phyloP scores from a whole-genome alignment of 257 asterid species.

The Scutellaria minor region DNA sequence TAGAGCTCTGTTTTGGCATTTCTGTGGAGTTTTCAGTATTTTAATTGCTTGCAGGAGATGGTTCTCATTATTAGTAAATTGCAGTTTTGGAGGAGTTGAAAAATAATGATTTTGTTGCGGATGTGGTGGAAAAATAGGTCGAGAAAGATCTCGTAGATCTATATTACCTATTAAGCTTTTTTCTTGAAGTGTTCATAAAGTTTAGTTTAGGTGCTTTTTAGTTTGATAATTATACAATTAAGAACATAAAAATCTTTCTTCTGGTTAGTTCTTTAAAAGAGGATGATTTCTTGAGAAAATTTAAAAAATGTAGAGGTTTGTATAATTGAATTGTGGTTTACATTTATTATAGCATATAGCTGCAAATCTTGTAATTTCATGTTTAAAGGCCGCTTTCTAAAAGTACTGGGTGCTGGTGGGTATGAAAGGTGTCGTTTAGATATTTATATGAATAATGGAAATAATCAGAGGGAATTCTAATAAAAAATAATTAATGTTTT shows the following conservation, averaged over 20 bases:
- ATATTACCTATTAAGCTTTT: constrained; percentile 9
- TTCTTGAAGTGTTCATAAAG: not conserved
- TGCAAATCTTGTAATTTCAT: constrained; percentile 11
- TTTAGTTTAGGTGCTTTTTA: not conserved
- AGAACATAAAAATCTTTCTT: not conserved
- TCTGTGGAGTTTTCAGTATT: not conserved
- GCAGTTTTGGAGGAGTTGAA: not conserved
- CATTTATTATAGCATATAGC: not conserved
- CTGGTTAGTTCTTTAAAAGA: not conserved
- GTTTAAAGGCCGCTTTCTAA: not conserved
- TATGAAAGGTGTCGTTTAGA: constrained; percentile 15
- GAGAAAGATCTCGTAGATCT: constrained; percentile 26
- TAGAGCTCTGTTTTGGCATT: constrained; percentile 1
- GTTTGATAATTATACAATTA: not conserved
- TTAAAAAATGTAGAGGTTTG: not conserved
- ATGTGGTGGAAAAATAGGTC: not conserved
- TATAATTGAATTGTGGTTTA: constrained; percentile 13
- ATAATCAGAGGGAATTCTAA: constrained; percentile 50
- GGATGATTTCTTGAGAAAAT: not conserved
- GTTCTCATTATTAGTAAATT: not conserved
- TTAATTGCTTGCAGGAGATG: constrained; percentile 5
- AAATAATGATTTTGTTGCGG: constrained; percentile 5
- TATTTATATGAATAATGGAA: constrained; percentile 36
- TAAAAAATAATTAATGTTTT: constrained; percentile 75
- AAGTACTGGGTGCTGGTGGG: constrained; percentile 22